A percentile compares a stretch with the other conserved stretches of the same genome.
phyloP scores from a whole-genome alignment of 2,329 filamentous ascomycete species.

The Cladophialophora bantiana region DNA sequence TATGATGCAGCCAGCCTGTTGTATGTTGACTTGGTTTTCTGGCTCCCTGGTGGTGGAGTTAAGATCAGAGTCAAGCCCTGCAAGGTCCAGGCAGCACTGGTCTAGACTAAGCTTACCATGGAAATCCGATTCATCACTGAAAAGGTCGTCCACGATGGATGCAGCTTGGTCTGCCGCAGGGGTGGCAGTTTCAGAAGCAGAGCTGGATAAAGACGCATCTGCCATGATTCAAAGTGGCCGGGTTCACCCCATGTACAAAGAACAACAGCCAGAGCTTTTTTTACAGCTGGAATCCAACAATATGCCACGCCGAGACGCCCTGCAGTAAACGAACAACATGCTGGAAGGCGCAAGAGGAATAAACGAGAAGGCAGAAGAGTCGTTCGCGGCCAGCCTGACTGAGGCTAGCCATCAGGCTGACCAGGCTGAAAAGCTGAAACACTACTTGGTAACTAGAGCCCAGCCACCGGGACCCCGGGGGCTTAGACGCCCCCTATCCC shows the following conservation, averaged over 20 bases:
- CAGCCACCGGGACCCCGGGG: conserved; percentile 3
- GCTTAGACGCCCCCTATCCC: background rate
- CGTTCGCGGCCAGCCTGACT: background rate
- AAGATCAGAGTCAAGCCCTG: background rate
- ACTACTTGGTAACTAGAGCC: background rate
- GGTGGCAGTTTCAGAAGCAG: conserved; percentile 1
- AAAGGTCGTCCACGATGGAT: conserved; percentile 38
- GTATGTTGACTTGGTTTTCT: conserved; percentile 57
- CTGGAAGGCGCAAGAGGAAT: conserved; percentile 7
- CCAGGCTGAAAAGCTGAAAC: conserved; percentile 4
- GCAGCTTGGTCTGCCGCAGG: conserved; percentile 5
- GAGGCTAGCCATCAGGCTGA: conserved; percentile 8
- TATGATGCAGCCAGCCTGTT: conserved; percentile 61
- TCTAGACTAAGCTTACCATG: conserved; percentile 45
- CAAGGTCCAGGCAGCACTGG: too few relatives aligned
- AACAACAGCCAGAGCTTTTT: background rate
- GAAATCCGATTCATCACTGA: conserved; percentile 56
- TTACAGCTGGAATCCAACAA: conserved; percentile 2
- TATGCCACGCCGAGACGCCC: background rate
- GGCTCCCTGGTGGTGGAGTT: conserved; percentile 59
- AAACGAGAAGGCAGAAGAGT: background rate
- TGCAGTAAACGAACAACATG: background rate
- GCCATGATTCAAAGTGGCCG: background rate
- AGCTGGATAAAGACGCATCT: background rate
- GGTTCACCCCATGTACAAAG: conserved; percentile 9